Percentiles rank a stretch among this genome's conserved stretches.
Conservation (phyloP, 148 eudicot species). For the Silene conica region DNA sequence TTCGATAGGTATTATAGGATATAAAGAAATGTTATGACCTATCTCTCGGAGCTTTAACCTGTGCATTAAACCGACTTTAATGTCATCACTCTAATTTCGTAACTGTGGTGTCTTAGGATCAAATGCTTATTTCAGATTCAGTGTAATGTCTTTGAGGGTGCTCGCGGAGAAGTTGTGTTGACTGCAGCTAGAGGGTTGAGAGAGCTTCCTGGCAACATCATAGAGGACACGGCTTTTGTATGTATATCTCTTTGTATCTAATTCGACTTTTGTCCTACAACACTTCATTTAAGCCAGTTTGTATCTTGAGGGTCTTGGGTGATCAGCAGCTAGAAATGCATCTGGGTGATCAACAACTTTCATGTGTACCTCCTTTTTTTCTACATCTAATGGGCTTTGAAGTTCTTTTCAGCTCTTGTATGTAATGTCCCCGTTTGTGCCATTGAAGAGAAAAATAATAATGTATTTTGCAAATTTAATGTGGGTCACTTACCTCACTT, state of each 20-base stretch:
- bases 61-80: background rate
- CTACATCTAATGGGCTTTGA: background rate
- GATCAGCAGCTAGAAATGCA: background rate
- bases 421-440: background rate
- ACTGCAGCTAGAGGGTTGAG: constrained; percentile 85
- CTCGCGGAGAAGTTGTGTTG: constrained; percentile 73
- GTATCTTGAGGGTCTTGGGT: too few relatives aligned
- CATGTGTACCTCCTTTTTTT: background rate
- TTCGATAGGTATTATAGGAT: background rate
- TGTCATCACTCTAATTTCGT: constrained; percentile 1
- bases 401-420: background rate
- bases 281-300: background rate
- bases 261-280: background rate
- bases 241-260: constrained; percentile 17
- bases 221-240: constrained; percentile 88
- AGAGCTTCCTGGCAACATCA: constrained; percentile 63
- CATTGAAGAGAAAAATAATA: too few relatives aligned
- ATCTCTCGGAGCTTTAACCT: background rate
- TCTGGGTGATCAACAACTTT: background rate
- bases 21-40: background rate
- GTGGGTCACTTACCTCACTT: too few relatives aligned
- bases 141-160: constrained; percentile 89
- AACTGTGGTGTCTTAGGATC: constrained; percentile 1
- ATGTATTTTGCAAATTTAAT: too few relatives aligned
- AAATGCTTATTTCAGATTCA: constrained; percentile 49